Percentiles rank a stretch among this genome's conserved stretches.
phyloP scores from a whole-genome alignment of 2,329 filamentous ascomycete genomes.

The Polytolypa hystricis region DNA sequence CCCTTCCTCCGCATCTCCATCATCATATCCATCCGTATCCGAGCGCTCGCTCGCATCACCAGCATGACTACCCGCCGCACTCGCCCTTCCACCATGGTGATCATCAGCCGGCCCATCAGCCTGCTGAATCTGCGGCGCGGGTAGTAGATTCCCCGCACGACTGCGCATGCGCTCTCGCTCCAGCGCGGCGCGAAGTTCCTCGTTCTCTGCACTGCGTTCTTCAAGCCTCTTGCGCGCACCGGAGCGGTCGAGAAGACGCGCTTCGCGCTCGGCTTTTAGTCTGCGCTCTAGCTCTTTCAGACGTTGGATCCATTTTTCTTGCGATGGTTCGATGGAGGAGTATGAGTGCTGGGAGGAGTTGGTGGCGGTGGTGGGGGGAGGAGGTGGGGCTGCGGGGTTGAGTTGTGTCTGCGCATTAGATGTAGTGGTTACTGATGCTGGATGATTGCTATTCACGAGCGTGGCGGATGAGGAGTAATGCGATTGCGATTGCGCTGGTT shows the following conservation, averaged over 20 bases:
- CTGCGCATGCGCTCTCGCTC: slow-evolving; percentile 43
- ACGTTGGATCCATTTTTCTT: slow-evolving; percentile 74
- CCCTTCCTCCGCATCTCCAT: no score
- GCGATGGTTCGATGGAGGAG: slow-evolving; percentile 29
- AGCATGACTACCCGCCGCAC: not conserved
- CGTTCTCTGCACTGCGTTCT: slow-evolving; percentile 63
- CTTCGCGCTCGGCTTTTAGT: slow-evolving; percentile 82
- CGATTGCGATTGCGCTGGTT: slow-evolving; percentile 22
- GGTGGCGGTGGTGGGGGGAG: not conserved
- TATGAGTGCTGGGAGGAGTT: slow-evolving; percentile 2
- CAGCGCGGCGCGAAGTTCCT: slow-evolving; percentile 55
- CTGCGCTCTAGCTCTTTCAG: slow-evolving; percentile 79
- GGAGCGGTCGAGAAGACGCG: slow-evolving; percentile 67
- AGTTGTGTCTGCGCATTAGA: not conserved
- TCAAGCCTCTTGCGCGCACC: slow-evolving; percentile 72
- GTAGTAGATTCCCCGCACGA: not conserved
- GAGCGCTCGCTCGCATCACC: not conserved
- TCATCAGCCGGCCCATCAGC: slow-evolving; percentile 3
- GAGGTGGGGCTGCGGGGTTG: not conserved
- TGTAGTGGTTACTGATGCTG: no score
- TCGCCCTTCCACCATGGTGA: not conserved
- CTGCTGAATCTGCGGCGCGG: slow-evolving; percentile 1
- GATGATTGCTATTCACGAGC: slow-evolving; percentile 19
- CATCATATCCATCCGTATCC: no score
- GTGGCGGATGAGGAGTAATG: slow-evolving; percentile 24